Evolutionary conservation across 2,329 filamentous ascomycete species (phyloP).

Genomic region (Pestalotiopsis sp.): DNA sequence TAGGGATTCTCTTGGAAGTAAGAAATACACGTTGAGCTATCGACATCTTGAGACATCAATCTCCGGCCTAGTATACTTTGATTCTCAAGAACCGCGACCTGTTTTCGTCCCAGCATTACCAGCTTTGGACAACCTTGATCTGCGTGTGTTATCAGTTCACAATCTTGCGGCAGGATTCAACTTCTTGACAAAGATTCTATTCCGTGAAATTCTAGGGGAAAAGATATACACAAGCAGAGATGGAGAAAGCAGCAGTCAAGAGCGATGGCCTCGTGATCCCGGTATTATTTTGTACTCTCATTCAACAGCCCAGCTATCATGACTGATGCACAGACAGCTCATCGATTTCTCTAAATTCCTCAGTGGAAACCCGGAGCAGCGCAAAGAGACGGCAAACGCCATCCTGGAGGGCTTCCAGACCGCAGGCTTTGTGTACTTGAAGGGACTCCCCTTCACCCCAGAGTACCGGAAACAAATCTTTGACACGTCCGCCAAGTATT

Average conservation of each 20-base stretch:
- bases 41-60: too few relatives aligned
- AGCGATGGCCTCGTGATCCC: constrained; percentile 58
- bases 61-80: too few relatives aligned
- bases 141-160: too few relatives aligned
- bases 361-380: constrained; percentile 60
- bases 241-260: constrained; percentile 48
- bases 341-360: constrained; percentile 80
- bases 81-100: too few relatives aligned
- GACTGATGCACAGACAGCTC: constrained; percentile 50
- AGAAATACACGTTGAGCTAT: too few relatives aligned
- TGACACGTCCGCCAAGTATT: constrained; percentile 70
- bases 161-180: neutral
- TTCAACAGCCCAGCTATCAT: neutral
- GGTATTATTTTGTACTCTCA: constrained; percentile 32
- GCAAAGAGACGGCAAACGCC: constrained; percentile 66
- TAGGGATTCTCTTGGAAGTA: too few relatives aligned
- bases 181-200: neutral
- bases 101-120: too few relatives aligned
- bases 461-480: constrained; percentile 66
- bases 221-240: constrained; percentile 18
- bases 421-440: constrained; percentile 88
- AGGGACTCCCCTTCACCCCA: constrained; percentile 72
- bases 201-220: neutral
- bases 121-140: too few relatives aligned
- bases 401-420: constrained; percentile 81